Evolutionary conservation across 352 stramenopile species (phyloP), one percentile per base, ranked within the genome.

Genomic region (Phytophthora macrochlamydospora): DNA sequence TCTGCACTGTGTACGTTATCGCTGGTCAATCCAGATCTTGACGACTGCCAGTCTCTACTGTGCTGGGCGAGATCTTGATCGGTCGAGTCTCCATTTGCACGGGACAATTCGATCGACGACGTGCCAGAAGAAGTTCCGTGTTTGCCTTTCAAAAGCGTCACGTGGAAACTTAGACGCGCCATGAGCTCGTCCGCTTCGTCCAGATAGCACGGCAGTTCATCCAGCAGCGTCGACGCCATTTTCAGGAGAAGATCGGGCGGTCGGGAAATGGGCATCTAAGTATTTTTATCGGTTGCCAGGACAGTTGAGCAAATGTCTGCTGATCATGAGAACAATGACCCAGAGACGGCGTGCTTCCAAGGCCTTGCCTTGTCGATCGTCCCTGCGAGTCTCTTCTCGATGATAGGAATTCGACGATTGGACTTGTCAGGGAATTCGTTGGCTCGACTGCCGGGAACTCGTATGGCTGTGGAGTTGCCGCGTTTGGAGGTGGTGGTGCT

Each of bases 381-480:
- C n/a, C 83, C 83, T 1, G 72, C 57, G 2, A 67, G 70, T 6
- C 33, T 92, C 53, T 83, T 92, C 31, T 87, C 73, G 0, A 65
- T 89, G 50, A 77, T 71, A 42, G 86, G 87, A 48, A 50, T 89
- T 12, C 67, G 81, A 29, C 58, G 68, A 42, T 48, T 92, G 8
- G 81, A 94, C 40, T 63, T 94, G 37, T 90, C 81, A 0, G 51
- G 69, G 45, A 94, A 94, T 46, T 67, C 73, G 29, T 53, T 94
- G 35, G 83, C 77, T 7, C 76, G 82, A 3, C 81, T 94, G 48
- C 85, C 85, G 0, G 85, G 85, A 8, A 51, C 38, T 11, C 61
- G 79, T 18, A 56, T 92, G 14, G 74, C 73, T 1, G 52, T 37
- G 7, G 72, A 81, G 37, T 50, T 94, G 35, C 69, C 71, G 31